Base-by-base conservation (phyloP, 169 alveolate genomes). In the Plasmodium gaboni region DNA sequence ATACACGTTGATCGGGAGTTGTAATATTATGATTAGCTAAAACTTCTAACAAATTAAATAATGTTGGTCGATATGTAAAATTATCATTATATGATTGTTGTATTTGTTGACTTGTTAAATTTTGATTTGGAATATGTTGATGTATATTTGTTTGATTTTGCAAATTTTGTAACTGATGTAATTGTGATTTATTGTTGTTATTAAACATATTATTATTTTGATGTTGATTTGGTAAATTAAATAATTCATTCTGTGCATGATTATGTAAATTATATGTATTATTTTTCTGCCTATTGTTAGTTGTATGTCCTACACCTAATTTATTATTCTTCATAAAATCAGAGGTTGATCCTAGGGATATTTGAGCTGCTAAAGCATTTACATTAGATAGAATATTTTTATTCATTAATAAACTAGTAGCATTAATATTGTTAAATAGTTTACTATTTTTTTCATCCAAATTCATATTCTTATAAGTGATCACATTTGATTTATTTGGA, bases 1-100 rank as follows among this genome's bases (percentile, higher is more conserved):
- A 94, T 74, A 94, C 96, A n/a, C 98, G 83, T 93, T 96, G 98
- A 63, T 95, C 96, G 6, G 96, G 97, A 2, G 98, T 96, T 1
- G 98, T 96, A 44, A 96, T 91, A 55, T 95, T 94, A 63, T 96
- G 97, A 63, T 95, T 95, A 50, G 98, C 96, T 67, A 96, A 69
- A 32, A 93, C 97, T 72, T 93, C 96, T 38, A 96, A 91, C 89
- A 96, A 72, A 59, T 94, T 94, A 64, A 96, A 95, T n/a, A 96
- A 80, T 28, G 98, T 96, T 22, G 98, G 98, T n/a, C 97, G 26
- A 38, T 86, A 86, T 2, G 69, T 76, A n/a, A 17, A 78, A 44
- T 78, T 78, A 42, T 67, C 85, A 63, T 69, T 42, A 61, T 59
- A 69, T 10, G 68, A 22, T 24, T 68, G 91, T 5, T 38, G 9